Evolutionary conservation across 768 basidiomycete species (phyloP), one percentile per base, ranked within the genome.

Genomic region (Auriculariales sp.): DNA sequence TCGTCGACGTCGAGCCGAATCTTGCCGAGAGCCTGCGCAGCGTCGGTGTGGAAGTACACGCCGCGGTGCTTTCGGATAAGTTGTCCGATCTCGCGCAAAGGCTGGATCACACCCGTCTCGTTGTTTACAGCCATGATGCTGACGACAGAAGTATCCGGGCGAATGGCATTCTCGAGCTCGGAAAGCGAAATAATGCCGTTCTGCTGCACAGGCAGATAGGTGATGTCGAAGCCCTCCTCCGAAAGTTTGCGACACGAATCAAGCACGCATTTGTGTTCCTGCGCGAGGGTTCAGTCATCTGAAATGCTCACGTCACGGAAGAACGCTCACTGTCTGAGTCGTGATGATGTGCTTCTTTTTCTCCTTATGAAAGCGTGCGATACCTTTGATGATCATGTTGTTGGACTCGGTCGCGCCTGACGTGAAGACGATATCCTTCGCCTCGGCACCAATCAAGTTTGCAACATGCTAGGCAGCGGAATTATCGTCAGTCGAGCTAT

Each of bases 71-170:
- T 85, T 60, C 83, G 82, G 28, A 85, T 62, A 30, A 94, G 74
- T 2, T 78, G 77, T 28, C 94, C 94, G 50, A 99, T 99, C 62
- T 97, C 91, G 61, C 88, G 84, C 54, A 98, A 73, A 2, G 95
- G 95, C 61, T 98, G 95, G 49, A 99, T 95, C 55, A 97, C 93
- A 22, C 95, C 95, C 3, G 92, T 98, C 68, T 99, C 95, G 66
- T 99, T 99, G 71, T 99, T 99, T 52, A 99, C 95, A 15, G 87
- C 78, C 95, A 99, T 99, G 62, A 99, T 82, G 11, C 92, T 94
- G 39, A 99, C 81, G n/a, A 98, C 69, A 1, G 86, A 87, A 11
- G 90, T 92, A 53, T 92, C 90, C 7, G 92, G 91, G 28, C 90
- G 81, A 51, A 99, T 91, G 31, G 92, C 84, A 1, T 73, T 77